A percentile compares a stretch with the other conserved stretches of the same genome.
Conservation (phyloP, 352 stramenopile genomes). For the Globisporangium mamillatum region DNA sequence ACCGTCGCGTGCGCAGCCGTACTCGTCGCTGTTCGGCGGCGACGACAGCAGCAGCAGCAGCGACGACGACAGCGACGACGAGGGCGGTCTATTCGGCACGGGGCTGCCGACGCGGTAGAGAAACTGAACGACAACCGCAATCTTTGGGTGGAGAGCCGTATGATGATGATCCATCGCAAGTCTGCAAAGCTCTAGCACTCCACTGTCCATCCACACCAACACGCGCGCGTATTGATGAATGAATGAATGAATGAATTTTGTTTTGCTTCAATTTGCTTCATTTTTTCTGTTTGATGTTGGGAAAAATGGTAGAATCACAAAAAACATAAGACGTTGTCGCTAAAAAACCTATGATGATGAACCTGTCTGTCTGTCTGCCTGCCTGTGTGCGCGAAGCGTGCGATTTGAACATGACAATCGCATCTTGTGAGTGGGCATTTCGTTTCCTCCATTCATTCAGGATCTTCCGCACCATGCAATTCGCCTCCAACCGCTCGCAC, state of each 20-base stretch:
- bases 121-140: not conserved
- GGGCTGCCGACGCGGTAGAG: slow-evolving; percentile 68
- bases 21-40: slow-evolving; percentile 61
- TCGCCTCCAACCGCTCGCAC: not conserved
- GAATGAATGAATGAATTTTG: not conserved
- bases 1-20: slow-evolving; percentile 28
- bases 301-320: not conserved
- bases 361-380: not conserved
- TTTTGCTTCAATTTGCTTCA: not conserved
- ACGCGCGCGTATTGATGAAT: not conserved
- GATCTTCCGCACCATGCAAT: not conserved
- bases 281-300: not conserved
- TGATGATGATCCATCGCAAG: not conserved
- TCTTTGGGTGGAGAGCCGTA: not conserved
- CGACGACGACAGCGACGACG: slow-evolving; percentile 74
- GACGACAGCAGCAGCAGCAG: slow-evolving; percentile 55
- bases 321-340: slow-evolving; percentile 2
- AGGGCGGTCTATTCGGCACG: slow-evolving; percentile 76
- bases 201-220: not conserved
- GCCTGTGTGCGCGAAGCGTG: not conserved
- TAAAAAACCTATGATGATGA: slow-evolving; percentile 5
- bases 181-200: not conserved
- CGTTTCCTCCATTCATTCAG: not conserved
- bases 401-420: not conserved
- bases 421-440: not conserved